These are phyloP conservation scores for Malassezia cuniculi DNA, from an alignment of 1,284 basidiomycete species.

Conservation along the genomic window DNA sequence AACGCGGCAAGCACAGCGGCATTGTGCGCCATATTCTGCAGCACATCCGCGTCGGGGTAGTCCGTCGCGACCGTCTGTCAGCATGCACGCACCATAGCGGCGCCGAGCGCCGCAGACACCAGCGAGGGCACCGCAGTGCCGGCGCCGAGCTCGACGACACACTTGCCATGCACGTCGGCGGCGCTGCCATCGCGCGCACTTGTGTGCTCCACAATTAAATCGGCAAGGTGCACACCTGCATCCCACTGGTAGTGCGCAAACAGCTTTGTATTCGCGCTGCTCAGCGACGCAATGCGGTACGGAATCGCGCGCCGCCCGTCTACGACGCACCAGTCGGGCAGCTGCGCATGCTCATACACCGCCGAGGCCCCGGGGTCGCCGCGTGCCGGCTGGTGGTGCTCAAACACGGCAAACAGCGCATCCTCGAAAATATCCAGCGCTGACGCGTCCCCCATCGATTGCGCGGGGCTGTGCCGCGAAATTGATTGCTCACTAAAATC, in stretches of 20 bases:
- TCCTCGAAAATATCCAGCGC: conserved; percentile 26
- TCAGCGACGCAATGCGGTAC: conserved; percentile 24
- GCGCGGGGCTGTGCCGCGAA: no score
- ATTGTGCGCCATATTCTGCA: conserved; percentile 3
- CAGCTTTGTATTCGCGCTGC: conserved; percentile 26
- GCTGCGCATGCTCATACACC: conserved; percentile 18
- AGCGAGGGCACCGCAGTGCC: conserved; percentile 32
- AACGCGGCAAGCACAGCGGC: conserved; percentile 2
- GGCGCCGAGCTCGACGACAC: conserved; percentile 31
- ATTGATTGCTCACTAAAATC: no score
- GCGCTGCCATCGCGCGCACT: not conserved
- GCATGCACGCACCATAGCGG: no score
- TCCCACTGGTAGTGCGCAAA: conserved; percentile 43
- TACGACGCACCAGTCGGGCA: conserved; percentile 16
- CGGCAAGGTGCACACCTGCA: conserved; percentile 30
- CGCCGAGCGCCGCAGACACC: conserved; percentile 22
- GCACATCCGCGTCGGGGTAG: conserved; percentile 15
- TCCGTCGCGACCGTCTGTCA: conserved; percentile 13
- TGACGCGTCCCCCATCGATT: not conserved
- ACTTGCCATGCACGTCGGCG: conserved; percentile 19
- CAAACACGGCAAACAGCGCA: conserved; percentile 33
- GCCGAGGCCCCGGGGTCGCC: conserved; percentile 29
- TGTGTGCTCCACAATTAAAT: conserved; percentile 19
- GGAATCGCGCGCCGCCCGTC: conserved; percentile 3
- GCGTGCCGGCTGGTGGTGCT: conserved; percentile 28